These are phyloP conservation scores for Stygiomarasmius scandens DNA, from an alignment of 1,284 basidiomycete species.

Conservation along the genomic window DNA sequence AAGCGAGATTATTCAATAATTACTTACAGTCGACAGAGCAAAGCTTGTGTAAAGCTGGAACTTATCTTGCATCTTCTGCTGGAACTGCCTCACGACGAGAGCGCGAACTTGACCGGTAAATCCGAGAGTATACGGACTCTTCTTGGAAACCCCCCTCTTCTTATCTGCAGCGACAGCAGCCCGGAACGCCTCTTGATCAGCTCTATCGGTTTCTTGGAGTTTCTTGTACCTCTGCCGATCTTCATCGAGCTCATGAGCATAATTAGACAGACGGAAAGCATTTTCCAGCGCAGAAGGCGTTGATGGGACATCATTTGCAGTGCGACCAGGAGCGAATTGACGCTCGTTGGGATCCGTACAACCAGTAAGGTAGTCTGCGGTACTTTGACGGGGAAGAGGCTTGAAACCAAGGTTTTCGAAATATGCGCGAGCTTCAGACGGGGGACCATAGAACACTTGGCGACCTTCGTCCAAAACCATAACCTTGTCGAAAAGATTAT, in stretches of 20 bases:
- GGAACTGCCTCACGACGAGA: constrained; percentile 76
- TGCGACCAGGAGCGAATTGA: constrained; percentile 75
- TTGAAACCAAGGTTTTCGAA: constrained; percentile 81
- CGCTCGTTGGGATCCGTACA: constrained; percentile 87
- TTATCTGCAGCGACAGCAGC: constrained; percentile 79
- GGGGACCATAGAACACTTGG: constrained; percentile 82
- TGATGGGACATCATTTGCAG: constrained; percentile 67
- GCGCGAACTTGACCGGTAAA: constrained; percentile 77
- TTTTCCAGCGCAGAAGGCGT: constrained; percentile 73
- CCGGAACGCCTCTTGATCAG: constrained; percentile 76
- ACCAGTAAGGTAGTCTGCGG: constrained; percentile 77
- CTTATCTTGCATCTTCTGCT: constrained; percentile 78
- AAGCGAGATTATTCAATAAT: too few species aligned
- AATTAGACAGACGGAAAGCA: constrained; percentile 64
- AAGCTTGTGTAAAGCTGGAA: constrained; percentile 82
- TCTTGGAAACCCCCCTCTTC: constrained; percentile 80
- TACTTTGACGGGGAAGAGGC: constrained; percentile 72
- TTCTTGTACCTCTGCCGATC: constrained; percentile 67
- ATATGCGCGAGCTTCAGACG: constrained; percentile 72
- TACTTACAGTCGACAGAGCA: constrained; percentile 52
- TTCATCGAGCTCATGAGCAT: constrained; percentile 49
- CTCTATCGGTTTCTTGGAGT: constrained; percentile 64
- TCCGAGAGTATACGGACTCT: constrained; percentile 86
- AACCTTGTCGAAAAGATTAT: constrained; percentile 82
- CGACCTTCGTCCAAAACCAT: constrained; percentile 81